phyloP scores from a whole-genome alignment of 192 early-diverging fungal species.

The Obelidium mucronatum region DNA sequence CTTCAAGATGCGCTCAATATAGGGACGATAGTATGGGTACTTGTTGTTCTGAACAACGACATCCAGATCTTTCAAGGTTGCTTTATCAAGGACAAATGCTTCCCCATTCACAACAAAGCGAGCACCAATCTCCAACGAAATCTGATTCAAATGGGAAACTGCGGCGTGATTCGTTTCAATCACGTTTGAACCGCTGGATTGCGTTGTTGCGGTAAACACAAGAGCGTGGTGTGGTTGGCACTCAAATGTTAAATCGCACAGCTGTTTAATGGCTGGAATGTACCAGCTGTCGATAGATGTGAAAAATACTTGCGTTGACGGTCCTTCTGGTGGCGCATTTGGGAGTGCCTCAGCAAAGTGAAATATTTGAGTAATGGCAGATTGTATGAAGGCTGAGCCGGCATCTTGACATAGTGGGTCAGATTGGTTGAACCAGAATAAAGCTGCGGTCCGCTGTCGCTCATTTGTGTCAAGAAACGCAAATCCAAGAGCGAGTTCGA shows the following conservation, averaged over 20 bases:
- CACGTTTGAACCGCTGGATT: not conserved
- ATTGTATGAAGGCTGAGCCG: not conserved
- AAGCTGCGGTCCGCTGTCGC: not conserved
- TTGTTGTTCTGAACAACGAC: not conserved
- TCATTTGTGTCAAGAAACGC: not conserved
- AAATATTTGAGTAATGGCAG: not conserved
- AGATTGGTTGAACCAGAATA: not conserved
- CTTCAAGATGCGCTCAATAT: not conserved
- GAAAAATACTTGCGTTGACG: not conserved
- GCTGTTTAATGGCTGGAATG: slow-evolving; percentile 2
- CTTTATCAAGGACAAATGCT: slow-evolving; percentile 1
- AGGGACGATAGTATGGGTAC: slow-evolving; percentile 12
- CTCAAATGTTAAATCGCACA: not conserved
- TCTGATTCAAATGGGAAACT: not conserved
- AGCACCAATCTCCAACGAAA: not conserved
- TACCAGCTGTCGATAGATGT: not conserved
- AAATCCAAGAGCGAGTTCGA: not conserved
- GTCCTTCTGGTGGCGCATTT: not conserved
- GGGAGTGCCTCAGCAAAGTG: not conserved
- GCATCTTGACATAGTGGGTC: not conserved
- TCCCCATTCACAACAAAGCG: not conserved
- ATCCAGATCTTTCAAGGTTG: not conserved
- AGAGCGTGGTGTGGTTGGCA: slow-evolving; percentile 5
- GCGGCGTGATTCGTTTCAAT: not conserved
- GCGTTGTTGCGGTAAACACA: not conserved